A percentile compares a stretch with the other conserved stretches of the same genome.
These are phyloP conservation scores for Crithidia brevicula DNA, from an alignment of 208 protist species.

Conservation along the genomic window DNA sequence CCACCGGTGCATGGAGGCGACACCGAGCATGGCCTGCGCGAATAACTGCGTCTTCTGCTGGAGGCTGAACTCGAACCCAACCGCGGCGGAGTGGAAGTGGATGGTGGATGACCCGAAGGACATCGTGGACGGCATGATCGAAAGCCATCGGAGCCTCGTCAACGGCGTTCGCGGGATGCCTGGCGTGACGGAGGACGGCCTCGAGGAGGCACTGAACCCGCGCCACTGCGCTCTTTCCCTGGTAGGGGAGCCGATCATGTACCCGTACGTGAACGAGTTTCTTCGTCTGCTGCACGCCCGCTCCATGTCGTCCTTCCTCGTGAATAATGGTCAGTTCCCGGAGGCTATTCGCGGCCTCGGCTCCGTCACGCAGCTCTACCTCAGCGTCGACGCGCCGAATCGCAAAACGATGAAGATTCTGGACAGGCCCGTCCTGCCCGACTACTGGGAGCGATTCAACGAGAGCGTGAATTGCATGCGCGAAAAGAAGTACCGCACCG, in stretches of 20 bases:
- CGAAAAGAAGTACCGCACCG: constrained; percentile 90
- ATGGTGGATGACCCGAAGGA: constrained; percentile 89
- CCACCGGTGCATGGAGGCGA: constrained; percentile 97
- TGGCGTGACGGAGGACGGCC: constrained; percentile 78
- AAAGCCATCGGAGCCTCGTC: constrained; percentile 82
- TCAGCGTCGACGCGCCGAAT: constrained; percentile 94
- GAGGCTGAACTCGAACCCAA: constrained; percentile 95
- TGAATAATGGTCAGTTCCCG: constrained; percentile 94
- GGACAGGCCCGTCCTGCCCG: constrained; percentile 90
- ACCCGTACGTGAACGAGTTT: constrained; percentile 95
- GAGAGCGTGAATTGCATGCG: constrained; percentile 90
- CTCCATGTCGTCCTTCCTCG: constrained; percentile 93
- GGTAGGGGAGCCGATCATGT: constrained; percentile 96
- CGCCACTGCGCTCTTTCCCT: constrained; percentile 95
- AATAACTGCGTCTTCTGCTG: constrained; percentile 98
- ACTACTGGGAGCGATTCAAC: constrained; percentile 96
- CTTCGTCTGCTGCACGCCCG: constrained; percentile 73
- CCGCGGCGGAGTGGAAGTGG: constrained; percentile 92
- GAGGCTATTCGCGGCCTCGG: constrained; percentile 64
- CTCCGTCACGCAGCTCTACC: constrained; percentile 95
- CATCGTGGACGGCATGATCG: constrained; percentile 88
- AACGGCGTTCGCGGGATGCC: constrained; percentile 88
- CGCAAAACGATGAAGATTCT: constrained; percentile 89
- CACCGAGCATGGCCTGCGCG: constrained; percentile 95
- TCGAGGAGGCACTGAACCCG: constrained; percentile 86